Conservation (phyloP, 306 rosid genomes). For the Spatholobus suberectus region DNA sequence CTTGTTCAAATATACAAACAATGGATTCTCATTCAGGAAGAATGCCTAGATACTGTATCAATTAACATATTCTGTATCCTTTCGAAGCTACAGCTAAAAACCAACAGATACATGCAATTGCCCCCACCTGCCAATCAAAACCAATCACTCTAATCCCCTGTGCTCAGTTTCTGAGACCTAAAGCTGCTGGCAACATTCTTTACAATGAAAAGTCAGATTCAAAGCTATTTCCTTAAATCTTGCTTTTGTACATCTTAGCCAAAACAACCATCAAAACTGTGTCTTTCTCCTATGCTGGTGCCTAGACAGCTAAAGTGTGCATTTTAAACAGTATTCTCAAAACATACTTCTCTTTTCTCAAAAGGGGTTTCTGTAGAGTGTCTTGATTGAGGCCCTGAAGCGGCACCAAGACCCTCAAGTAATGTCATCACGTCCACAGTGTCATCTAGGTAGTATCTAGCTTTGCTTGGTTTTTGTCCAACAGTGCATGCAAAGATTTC, state of each 20-base stretch:
- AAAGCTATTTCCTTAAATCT: constrained; percentile 12
- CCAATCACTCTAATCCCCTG: constrained; percentile 26
- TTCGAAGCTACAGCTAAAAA: constrained; percentile 12
- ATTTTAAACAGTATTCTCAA: constrained; percentile 50
- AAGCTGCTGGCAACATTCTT: constrained; percentile 19
- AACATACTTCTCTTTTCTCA: constrained; percentile 33
- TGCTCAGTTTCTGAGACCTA: constrained; percentile 35
- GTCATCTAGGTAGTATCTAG: constrained; percentile 86
- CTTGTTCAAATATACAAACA: constrained; percentile 33
- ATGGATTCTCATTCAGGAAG: background rate
- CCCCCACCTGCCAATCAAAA: constrained; percentile 24
- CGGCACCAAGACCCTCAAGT: constrained; percentile 65
- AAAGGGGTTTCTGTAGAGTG: constrained; percentile 36
- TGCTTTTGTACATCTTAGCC: background rate
- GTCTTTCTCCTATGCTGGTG: constrained; percentile 32
- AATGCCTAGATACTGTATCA: constrained; percentile 35
- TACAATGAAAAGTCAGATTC: background rate
- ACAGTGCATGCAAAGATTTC: constrained; percentile 91
- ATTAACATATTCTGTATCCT: constrained; percentile 28
- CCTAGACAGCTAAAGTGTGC: background rate
- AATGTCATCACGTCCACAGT: constrained; percentile 63
- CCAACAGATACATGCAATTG: constrained; percentile 6
- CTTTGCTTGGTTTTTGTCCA: constrained; percentile 96
- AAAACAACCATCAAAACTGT: constrained; percentile 27
- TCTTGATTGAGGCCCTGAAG: constrained; percentile 46